Base-by-base conservation (phyloP, 2,329 filamentous ascomycete genomes). In the Hypoxylon sp. region DNA sequence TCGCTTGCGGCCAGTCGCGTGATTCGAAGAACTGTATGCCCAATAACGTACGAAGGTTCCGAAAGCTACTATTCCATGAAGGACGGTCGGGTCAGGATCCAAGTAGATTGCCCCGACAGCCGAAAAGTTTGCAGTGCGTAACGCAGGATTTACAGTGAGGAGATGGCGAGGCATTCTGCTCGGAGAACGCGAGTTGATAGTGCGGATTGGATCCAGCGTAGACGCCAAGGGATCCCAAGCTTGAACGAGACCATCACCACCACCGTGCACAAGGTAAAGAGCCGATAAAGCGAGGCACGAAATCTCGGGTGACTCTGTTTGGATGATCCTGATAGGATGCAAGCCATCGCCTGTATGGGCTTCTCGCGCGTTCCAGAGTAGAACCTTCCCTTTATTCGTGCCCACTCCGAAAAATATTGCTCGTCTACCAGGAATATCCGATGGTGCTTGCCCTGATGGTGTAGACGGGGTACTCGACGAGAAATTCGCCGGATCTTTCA, bases 191-290 rank as follows among this genome's bases (percentile, higher is more conserved):
- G 93, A 92, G 74, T 97, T 94, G 56, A 99, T 82, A 0, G 93
- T 98, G 39, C 93, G 88, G 53, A 98, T 85, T 0, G 95, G 92
- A 19, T 90, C 88, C 17, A 84, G 78, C 0, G 85, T 91, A 1
- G 94, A 98, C 0, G 90, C 92, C 48, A 99, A 81, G n/a, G 91
- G 92, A 79, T 99, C 95, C 95, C 95, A 99, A 5, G 93, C 92
- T 76, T 98, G 95, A 4, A 97, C 94, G 2, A 98, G 85, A 0
- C 95, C 94, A 78, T 99, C 95, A 69, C 91, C 97, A 24, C 95
- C 95, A 51, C 95, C 95, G 75, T 97, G 92, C 6, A 98, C 91
- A 15, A 99, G 79, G 74, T 97, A 96, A 15, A 99, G 81, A 1
- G 93, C 91, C 1, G 93, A 93, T 48, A 97, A 77, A 5, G 91